Evolutionary conservation across 345 rosid species (phyloP).

Genomic region (Hibiscus tridactylites): DNA sequence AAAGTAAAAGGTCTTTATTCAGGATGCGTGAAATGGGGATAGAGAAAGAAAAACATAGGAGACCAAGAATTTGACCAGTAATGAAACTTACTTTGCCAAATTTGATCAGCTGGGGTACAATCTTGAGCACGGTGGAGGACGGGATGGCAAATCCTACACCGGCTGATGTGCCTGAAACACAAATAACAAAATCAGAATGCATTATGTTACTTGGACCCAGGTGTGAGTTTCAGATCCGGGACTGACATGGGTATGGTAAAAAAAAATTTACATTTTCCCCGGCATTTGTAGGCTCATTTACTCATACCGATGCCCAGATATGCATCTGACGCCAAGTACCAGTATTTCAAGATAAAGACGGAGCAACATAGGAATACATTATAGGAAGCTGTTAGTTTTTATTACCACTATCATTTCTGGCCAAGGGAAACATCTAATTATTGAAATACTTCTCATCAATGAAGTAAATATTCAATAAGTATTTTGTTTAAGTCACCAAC

Average conservation of each 20-base stretch:
- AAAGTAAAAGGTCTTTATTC: neutral
- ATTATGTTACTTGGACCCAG: neutral
- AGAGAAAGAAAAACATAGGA: neutral
- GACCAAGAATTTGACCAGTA: neutral
- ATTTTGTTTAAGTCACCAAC: neutral
- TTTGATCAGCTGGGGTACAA: slow-evolving; percentile 82
- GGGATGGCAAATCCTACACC: slow-evolving; percentile 98
- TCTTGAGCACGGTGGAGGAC: slow-evolving; percentile 76
- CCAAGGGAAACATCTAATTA: neutral
- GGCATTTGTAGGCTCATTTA: neutral
- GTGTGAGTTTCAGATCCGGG: neutral
- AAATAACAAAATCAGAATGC: slow-evolving; percentile 9
- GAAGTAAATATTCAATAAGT: neutral
- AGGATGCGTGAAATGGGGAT: neutral
- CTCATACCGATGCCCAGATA: neutral
- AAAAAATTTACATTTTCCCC: neutral
- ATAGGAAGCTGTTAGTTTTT: neutral
- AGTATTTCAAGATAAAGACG: neutral
- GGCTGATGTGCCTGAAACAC: slow-evolving; percentile 72
- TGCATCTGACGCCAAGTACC: neutral
- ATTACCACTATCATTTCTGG: neutral
- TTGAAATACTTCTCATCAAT: neutral
- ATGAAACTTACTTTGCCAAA: slow-evolving; percentile 65
- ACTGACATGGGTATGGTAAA: neutral
- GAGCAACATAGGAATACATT: neutral